Evolutionary conservation across 257 asterid species (phyloP), one percentile per base, ranked within the genome.

Genomic region (Linderniella brevidens): DNA sequence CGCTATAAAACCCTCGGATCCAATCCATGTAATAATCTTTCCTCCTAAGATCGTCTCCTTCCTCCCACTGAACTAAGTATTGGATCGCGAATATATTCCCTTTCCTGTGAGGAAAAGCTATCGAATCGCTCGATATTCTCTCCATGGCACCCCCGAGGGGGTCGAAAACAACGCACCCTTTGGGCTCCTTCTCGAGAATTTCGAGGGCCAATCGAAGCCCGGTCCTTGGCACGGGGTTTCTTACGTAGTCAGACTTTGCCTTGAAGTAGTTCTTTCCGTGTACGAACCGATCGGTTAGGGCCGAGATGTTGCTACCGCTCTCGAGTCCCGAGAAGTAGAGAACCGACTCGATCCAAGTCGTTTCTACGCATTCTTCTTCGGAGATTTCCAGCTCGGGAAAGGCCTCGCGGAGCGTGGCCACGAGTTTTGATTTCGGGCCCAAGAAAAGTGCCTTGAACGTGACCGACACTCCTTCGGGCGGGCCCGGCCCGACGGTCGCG

Each of bases 111-210:
- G 93, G 95, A 52, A 79, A 83, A 16, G 95, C 67, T 37, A 79
- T 70, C 11, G 86, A 58, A 11, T 74, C 73, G 48, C 59, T 51
- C 41, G 72, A 61, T 13, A 77, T 68, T 53, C 17, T 62, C 20
- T 65, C 36, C 95, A 83, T 83, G 13, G 57, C 68, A 49, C 86
- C 95, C 1, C 95, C 93, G 18, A 74, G 70, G 4, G 95, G 95
- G 61, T 83, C 90, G 8, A 83, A 37, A 19, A 79, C 70, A 1
- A 77, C 80, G 25, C 70, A 75, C 56, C 92, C 92, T 42, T 77
- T 75, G 0, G 80, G 71, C 58, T 79, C 79, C 17, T 65, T 67
- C 8, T 66, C 76, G 5, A 83, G 70, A 8, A 57, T 58, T 35
- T 63, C 56, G 0, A 74, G 37, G 0, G 69, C 69, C 1, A 32